phyloP scores from a whole-genome alignment of 345 rosid species.

The Reutealis trisperma region DNA sequence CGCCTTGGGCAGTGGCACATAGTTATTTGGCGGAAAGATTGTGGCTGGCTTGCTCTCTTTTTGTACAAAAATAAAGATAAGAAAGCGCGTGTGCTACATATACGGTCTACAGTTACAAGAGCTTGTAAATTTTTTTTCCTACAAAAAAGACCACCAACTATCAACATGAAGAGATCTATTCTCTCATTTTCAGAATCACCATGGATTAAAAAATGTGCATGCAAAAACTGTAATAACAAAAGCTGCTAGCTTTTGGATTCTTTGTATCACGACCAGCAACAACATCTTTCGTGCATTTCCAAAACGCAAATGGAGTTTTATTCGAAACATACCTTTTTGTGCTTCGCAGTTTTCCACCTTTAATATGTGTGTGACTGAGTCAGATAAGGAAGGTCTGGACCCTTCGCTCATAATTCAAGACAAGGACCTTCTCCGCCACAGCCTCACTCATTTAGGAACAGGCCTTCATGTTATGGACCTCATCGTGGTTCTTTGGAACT shows the following conservation, averaged over 20 bases:
- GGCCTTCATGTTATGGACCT: slow-evolving; percentile 46
- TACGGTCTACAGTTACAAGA: no score
- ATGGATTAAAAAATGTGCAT: no score
- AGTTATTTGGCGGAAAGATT: slow-evolving; percentile 6
- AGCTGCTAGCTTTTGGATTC: no score
- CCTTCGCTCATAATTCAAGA: not conserved
- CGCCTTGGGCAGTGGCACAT: not conserved
- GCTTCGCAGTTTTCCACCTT: not conserved
- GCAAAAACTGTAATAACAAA: no score
- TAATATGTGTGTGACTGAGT: no score
- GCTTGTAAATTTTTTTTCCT: no score
- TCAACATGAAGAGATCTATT: no score
- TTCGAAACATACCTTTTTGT: not conserved
- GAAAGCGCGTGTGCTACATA: not conserved
- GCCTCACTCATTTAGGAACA: slow-evolving; percentile 15
- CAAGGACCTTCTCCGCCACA: slow-evolving; percentile 16
- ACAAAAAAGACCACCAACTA: no score
- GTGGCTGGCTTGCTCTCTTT: not conserved
- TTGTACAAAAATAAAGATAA: not conserved
- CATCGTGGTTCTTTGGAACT: slow-evolving; percentile 32
- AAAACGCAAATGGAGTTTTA: not conserved
- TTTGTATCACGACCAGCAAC: not conserved
- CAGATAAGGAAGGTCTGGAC: not conserved
- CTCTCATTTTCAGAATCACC: no score
- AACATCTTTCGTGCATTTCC: not conserved